Evolutionary conservation across 495 filamentous ascomycete species (phyloP), one percentile per base, ranked within the genome.

Genomic region (Xylaria palmicola): DNA sequence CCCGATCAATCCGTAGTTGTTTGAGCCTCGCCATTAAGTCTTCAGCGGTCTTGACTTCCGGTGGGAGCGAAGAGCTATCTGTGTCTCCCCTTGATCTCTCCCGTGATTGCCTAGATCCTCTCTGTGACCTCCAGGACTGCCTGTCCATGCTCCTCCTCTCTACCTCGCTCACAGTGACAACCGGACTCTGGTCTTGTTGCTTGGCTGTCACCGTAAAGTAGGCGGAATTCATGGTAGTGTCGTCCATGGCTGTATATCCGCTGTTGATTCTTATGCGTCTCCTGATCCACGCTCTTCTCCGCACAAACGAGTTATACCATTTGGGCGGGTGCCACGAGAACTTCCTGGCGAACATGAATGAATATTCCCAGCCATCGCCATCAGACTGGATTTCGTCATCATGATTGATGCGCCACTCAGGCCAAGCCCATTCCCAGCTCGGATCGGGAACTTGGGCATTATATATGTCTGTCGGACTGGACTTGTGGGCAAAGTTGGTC

Each of bases 341-440:
- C 13, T 75, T 77, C 45, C 83, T 86, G 2, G 77, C 73, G 66
- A 98, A 99, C 60, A 86, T 88, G 75, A 96, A 91, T 20, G 88
- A 90, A 68, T 99, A 99, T 67, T 93, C 84, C 95, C 95, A 99
- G 2, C 95, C 95, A 62, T 96, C 91, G 60, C 93, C 88, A 66
- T 98, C 95, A 9, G 91, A 85, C 43, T 64, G n/a, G 17, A 69
- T 66, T 62, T 90, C 86, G n/a, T 85, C 85, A 7, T 90, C 88
- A 81, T 92, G 91, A 68, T 99, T 93, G 22, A 97, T 86, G 63
- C 90, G 91, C 95, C 95, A 99, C 37, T 87, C 87, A 59, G 88
- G 85, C 95, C 94, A 99, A 4, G 83, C 88, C 94, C 94, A 98
- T 73, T 89, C 85, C 95, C 95, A 99, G 67, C 88, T 90, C 3